These are phyloP conservation scores for Pichia paraexigua DNA, from an alignment of 805 yeast genomes.

Conservation along the genomic window DNA sequence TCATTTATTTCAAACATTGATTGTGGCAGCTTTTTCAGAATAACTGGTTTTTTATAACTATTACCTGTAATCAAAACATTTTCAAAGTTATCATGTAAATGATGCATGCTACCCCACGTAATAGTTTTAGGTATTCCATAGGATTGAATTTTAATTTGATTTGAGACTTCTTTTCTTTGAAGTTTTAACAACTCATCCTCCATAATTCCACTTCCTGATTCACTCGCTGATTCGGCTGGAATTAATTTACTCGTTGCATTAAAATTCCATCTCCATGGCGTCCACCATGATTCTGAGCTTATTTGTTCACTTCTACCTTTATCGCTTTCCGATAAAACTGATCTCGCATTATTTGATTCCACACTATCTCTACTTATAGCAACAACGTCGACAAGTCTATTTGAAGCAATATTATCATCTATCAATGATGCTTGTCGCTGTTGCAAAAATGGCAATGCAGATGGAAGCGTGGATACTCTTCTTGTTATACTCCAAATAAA, in stretches of 20 bases:
- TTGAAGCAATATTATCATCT: not conserved
- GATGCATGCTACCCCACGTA: conserved; percentile 25
- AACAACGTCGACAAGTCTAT: not conserved
- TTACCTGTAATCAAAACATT: conserved; percentile 26
- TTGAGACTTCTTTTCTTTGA: conserved; percentile 18
- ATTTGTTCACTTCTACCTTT: not conserved
- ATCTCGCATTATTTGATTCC: not conserved
- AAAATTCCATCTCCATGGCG: conserved; percentile 9
- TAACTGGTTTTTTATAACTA: conserved; percentile 22
- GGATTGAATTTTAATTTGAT: conserved; percentile 18
- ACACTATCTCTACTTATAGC: not conserved
- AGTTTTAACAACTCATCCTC: conserved; percentile 16
- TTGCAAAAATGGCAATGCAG: not conserved
- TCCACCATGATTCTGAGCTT: conserved; percentile 5
- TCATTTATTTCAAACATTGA: conserved; percentile 26
- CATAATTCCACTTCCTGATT: not conserved
- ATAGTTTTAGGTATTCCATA: conserved; percentile 15
- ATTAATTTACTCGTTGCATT: no score
- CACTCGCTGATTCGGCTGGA: conserved; percentile 2
- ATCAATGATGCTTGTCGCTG: not conserved
- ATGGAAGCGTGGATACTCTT: conserved; percentile 1
- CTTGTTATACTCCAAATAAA: conserved; percentile 7
- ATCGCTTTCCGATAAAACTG: not conserved
- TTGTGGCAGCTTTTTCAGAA: conserved; percentile 19
- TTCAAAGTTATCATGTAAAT: conserved; percentile 11